phyloP scores from a whole-genome alignment of 2,329 filamentous ascomycete species.

The Ceratocystis ficicola region DNA sequence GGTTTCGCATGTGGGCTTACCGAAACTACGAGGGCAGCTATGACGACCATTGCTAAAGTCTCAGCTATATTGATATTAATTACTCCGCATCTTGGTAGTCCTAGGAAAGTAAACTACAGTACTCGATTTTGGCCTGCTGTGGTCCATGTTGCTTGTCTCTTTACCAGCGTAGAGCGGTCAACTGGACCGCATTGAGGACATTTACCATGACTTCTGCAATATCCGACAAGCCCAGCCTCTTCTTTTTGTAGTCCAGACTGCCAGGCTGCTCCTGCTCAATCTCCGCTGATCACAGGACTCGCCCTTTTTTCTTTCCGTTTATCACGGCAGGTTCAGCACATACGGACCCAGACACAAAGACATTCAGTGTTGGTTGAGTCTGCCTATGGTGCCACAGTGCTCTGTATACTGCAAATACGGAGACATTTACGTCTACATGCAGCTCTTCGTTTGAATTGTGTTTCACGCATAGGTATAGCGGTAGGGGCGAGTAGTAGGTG shows the following conservation, averaged over 20 bases:
- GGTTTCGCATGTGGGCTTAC: not conserved
- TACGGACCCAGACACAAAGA: conserved; percentile 3
- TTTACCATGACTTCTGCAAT: not conserved
- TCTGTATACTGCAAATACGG: not conserved
- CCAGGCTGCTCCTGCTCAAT: not conserved
- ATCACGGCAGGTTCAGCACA: conserved; percentile 1
- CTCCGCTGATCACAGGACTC: not conserved
- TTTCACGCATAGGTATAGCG: not conserved
- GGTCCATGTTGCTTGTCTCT: no score
- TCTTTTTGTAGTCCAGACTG: not conserved
- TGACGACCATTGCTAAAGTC: not conserved
- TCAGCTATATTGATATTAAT: not conserved
- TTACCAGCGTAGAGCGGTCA: no score
- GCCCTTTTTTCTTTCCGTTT: not conserved
- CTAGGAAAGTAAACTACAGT: no score
- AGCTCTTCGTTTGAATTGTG: not conserved
- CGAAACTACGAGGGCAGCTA: not conserved
- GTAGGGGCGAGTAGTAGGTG: not conserved
- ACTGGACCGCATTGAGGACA: no score
- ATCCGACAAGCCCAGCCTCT: not conserved
- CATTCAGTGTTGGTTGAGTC: not conserved
- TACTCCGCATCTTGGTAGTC: not conserved
- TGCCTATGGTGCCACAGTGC: not conserved
- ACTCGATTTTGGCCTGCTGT: no score
- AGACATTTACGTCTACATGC: conserved; percentile 8